Conservation (phyloP, 2,329 filamentous ascomycete species). For the Chaetoscypha palmicola region DNA sequence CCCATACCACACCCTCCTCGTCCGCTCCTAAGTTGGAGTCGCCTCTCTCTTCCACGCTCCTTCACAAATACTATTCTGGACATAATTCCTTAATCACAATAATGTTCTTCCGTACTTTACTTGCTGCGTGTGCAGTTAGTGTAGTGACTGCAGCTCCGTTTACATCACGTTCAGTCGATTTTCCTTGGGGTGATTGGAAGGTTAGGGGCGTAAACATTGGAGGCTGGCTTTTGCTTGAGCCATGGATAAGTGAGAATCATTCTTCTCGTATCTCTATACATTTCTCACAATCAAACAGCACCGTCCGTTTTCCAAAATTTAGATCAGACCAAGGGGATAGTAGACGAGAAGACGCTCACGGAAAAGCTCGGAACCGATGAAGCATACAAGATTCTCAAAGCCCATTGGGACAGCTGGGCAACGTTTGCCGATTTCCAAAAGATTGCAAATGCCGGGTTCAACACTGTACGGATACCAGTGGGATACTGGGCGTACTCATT, state of each 20-base stretch:
- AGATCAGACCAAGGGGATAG: conserved; percentile 27
- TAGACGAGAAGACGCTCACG: conserved; percentile 31
- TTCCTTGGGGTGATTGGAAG: conserved; percentile 42
- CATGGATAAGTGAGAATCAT: conserved; percentile 10
- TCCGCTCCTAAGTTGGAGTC: too few species aligned
- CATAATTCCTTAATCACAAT: too few species aligned
- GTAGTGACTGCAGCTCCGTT: conserved; percentile 3
- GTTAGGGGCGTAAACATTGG: conserved; percentile 37
- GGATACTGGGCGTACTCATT: conserved; percentile 54
- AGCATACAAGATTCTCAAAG: conserved; percentile 43
- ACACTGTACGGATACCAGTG: conserved; percentile 51
- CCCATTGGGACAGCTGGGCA: conserved; percentile 37
- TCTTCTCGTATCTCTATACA: too few species aligned
- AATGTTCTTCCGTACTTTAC: conserved; percentile 1
- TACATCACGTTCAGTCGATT: conserved; percentile 31
- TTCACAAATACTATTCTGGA: too few species aligned
- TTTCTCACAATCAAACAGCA: conserved; percentile 19
- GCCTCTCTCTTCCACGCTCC: too few species aligned
- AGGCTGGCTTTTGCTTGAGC: conserved; percentile 29
- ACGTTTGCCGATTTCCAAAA: conserved; percentile 44
- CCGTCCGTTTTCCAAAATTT: conserved; percentile 45
- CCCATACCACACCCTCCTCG: too few species aligned
- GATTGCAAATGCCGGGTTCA: conserved; percentile 50
- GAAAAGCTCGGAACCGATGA: conserved; percentile 41
- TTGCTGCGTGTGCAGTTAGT: conserved; percentile 3